These are phyloP conservation scores for Phytophthora sp. DNA, from an alignment of 352 stramenopile species.

Conservation along the genomic window DNA sequence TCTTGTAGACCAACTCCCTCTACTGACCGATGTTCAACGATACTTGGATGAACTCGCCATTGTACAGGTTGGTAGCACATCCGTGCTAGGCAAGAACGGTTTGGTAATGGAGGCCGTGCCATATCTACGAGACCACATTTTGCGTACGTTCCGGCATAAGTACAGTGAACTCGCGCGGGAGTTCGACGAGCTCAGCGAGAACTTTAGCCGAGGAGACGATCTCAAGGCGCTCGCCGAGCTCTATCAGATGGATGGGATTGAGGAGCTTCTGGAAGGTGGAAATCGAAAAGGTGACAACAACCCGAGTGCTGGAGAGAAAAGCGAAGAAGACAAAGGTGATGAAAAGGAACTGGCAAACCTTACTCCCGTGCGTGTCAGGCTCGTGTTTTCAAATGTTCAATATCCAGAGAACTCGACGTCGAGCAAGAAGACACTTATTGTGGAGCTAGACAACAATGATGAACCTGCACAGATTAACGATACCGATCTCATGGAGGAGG, in stretches of 20 bases:
- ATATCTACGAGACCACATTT: slow-evolving; percentile 62
- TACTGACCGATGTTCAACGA: slow-evolving; percentile 93
- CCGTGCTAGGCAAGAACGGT: slow-evolving; percentile 40
- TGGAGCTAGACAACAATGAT: slow-evolving; percentile 57
- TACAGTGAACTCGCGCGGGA: slow-evolving; percentile 45
- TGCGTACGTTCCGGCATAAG: slow-evolving; percentile 45
- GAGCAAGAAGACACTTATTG: slow-evolving; percentile 60
- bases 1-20: slow-evolving; percentile 94
- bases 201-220: slow-evolving; percentile 62
- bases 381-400: slow-evolving; percentile 51
- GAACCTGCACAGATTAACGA: slow-evolving; percentile 6
- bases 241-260: slow-evolving; percentile 83
- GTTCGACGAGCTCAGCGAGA: slow-evolving; percentile 54
- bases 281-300: slow-evolving; percentile 2
- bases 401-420: background rate
- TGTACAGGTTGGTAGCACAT: slow-evolving; percentile 71
- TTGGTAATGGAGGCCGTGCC: slow-evolving; percentile 85
- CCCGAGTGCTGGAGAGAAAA: slow-evolving; percentile 1
- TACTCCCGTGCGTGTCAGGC: slow-evolving; percentile 36
- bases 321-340: slow-evolving; percentile 4
- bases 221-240: slow-evolving; percentile 71
- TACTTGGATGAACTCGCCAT: slow-evolving; percentile 97
- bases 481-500: slow-evolving; percentile 31
- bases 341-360: slow-evolving; percentile 12
- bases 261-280: slow-evolving; percentile 67